Base-by-base conservation (phyloP, 2,329 filamentous ascomycete genomes). In the Calycina herbarum region DNA sequence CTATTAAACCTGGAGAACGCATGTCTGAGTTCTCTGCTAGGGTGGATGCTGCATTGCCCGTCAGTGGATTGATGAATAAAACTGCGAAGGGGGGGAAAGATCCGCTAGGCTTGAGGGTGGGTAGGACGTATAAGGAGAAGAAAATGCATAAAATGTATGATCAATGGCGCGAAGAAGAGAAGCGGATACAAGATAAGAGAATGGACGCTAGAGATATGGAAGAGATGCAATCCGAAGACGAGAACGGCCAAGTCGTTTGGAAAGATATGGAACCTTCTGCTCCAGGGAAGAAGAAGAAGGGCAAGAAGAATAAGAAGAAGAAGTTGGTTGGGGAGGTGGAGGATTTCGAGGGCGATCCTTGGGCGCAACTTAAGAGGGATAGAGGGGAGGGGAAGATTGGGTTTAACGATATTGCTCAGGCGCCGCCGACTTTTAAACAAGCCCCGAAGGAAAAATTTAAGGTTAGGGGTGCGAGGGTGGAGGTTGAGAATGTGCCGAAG, bases 1-100 rank as follows among this genome's bases (percentile, higher is more conserved):
- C 86, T 59, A 97, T 98, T 69, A 85, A 87, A 17, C 93, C 94
- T 0, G 92, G 93, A 61, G 95, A 99, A 78, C 86, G 87, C 61
- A 81, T 98, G 74, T 87, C 89, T 4, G 91, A 96, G 62, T 99
- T 96, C 75, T 82, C 88, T 7, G 86, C 89, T 11, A 88, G 94
- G 35, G 95, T 99, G 6, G 90, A 98, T 75, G 90, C 92, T 59
- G 88, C 92, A 0, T 82, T 98, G 6, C 94, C 94, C 0, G 79
- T 99, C 0, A 81, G 87, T 7, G 89, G 89, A 0, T 82, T 97
- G 8, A 82, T 86, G 64, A 87, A 83, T 69, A 90, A 89, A 73
- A 85, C 83, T 0, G 78, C 67, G 8, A 87, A 83, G 70, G 80
- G 82, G 51, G 87, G 86, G 62, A 89, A 86, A 69, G 88, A 89